Evolutionary conservation across 2,329 filamentous ascomycete genomes (phyloP).

Genomic region (Microdochium paspali): DNA sequence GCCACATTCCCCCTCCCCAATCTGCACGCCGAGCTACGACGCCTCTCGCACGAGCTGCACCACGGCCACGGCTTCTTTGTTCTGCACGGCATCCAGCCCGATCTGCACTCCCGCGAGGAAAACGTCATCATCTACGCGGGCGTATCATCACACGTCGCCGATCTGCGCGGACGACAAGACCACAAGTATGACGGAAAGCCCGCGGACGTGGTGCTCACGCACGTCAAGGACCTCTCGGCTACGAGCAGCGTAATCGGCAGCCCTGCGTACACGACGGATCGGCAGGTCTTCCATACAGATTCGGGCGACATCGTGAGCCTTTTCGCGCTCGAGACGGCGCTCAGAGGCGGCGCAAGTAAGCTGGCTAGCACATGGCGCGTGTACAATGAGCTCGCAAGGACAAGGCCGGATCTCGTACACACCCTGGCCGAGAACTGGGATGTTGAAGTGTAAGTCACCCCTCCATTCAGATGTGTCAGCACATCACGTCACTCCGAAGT

Average conservation of each 20-base stretch:
- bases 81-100: conserved; percentile 45
- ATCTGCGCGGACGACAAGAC: conserved; percentile 43
- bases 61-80: conserved; percentile 52
- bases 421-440: conserved; percentile 43
- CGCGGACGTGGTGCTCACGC: conserved; percentile 43
- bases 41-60: conserved; percentile 44
- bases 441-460: conserved; percentile 30
- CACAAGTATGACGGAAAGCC: conserved; percentile 30
- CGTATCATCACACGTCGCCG: conserved; percentile 47
- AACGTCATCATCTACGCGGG: conserved; percentile 52
- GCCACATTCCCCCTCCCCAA: conserved; percentile 46
- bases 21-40: conserved; percentile 37
- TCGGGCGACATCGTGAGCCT: conserved; percentile 49
- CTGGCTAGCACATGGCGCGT: conserved; percentile 48
- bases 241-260: conserved; percentile 35
- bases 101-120: conserved; percentile 42
- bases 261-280: conserved; percentile 50
- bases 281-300: conserved; percentile 56
- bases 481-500: too few species aligned
- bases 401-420: conserved; percentile 48
- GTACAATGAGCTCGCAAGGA: conserved; percentile 52
- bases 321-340: conserved; percentile 42
- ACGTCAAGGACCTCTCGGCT: conserved; percentile 50
- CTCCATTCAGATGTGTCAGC: too few species aligned
- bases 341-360: conserved; percentile 46